Percentiles rank a stretch among this genome's conserved stretches.
Conservation (phyloP, 495 filamentous ascomycete species). For the Cryomyces antarcticus region DNA sequence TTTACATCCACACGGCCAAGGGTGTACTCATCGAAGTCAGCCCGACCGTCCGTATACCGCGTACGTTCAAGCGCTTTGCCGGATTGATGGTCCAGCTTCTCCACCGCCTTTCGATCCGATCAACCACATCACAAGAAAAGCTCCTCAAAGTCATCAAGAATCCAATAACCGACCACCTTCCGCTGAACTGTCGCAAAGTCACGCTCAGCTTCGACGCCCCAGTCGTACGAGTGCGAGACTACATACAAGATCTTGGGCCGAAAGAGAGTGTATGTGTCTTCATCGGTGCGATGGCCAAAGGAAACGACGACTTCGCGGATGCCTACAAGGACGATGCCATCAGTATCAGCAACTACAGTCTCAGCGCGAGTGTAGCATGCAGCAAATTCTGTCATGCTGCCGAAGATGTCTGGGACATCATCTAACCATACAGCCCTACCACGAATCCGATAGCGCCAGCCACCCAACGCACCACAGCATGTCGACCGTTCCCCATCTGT, state of each 20-base stretch:
- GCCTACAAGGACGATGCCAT: constrained; percentile 89
- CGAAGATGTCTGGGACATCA: constrained; percentile 87
- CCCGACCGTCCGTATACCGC: constrained; percentile 85
- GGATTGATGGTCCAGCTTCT: constrained; percentile 98
- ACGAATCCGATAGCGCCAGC: not conserved
- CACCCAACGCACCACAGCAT: too few relatives aligned
- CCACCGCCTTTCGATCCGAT: constrained; percentile 86
- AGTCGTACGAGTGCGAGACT: constrained; percentile 72
- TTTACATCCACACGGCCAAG: constrained; percentile 95
- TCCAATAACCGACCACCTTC: constrained; percentile 89
- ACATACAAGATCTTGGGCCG: constrained; percentile 52
- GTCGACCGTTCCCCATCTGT: too few relatives aligned
- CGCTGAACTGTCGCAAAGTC: constrained; percentile 91
- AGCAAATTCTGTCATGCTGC: constrained; percentile 98
- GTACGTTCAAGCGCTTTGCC: constrained; percentile 96
- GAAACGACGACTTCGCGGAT: constrained; percentile 87
- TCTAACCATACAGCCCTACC: constrained; percentile 26
- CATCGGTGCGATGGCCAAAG: constrained; percentile 96
- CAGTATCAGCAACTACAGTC: constrained; percentile 91
- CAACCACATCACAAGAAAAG: constrained; percentile 90
- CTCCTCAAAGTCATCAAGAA: constrained; percentile 94
- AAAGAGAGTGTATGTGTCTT: constrained; percentile 94
- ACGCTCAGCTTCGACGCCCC: constrained; percentile 82
- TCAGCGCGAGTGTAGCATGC: constrained; percentile 92
- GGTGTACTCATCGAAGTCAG: constrained; percentile 95